phyloP scores from a whole-genome alignment of 345 rosid genomes.

The Euphorbia lathyris region DNA sequence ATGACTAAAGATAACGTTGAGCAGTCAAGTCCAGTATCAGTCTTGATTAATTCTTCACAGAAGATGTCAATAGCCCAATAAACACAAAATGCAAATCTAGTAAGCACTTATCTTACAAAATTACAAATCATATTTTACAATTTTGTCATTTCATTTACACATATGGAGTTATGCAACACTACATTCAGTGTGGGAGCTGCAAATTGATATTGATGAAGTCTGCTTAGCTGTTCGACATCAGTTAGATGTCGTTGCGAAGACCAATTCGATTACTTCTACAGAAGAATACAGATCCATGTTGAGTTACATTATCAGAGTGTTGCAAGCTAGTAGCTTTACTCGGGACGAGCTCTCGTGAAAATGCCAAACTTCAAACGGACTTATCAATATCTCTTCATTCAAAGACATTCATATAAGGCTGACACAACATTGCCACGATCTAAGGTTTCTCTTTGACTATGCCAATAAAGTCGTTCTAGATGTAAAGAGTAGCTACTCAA shows the following conservation, averaged over 20 bases:
- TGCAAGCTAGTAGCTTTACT: slow-evolving; percentile 42
- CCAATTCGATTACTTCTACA: background rate
- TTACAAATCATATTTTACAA: background rate
- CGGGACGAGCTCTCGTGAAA: slow-evolving; percentile 52
- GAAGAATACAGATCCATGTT: slow-evolving; percentile 32
- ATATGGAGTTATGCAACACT: slow-evolving; percentile 30
- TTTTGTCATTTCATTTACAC: slow-evolving; percentile 6
- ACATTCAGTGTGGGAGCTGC: slow-evolving; percentile 15
- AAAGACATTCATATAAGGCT: slow-evolving; percentile 32
- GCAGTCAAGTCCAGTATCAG: slow-evolving; percentile 65
- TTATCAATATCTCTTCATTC: slow-evolving; percentile 37
- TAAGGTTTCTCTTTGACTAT: slow-evolving; percentile 48
- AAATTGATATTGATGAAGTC: slow-evolving; percentile 26
- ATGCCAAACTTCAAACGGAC: slow-evolving; percentile 35
- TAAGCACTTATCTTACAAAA: slow-evolving; percentile 10
- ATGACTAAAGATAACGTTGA: slow-evolving; percentile 30
- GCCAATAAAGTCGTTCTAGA: slow-evolving; percentile 56
- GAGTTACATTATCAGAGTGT: slow-evolving; percentile 37
- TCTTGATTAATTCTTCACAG: slow-evolving; percentile 40
- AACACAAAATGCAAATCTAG: slow-evolving; percentile 33
- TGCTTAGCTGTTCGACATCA: slow-evolving; percentile 5
- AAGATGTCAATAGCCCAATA: slow-evolving; percentile 34
- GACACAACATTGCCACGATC: slow-evolving; percentile 21
- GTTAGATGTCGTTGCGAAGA: slow-evolving; percentile 17
- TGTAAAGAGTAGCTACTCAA: slow-evolving; percentile 27